phyloP scores from a whole-genome alignment of 2,329 filamentous ascomycete genomes.

The Aspergillus sp. region DNA sequence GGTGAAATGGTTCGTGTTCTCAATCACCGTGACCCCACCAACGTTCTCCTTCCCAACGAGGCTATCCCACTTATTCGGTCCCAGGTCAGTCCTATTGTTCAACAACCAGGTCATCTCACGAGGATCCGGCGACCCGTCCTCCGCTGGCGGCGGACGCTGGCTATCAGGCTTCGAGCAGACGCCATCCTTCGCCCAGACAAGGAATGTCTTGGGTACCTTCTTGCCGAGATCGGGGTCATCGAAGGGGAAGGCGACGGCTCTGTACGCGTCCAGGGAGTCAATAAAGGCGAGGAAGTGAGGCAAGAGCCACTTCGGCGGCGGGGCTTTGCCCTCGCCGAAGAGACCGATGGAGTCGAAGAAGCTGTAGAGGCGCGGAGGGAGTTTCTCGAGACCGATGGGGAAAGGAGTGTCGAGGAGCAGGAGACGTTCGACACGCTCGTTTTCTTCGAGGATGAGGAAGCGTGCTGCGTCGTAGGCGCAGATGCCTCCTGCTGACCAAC shows the following conservation, averaged over 20 bases:
- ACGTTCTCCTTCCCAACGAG: constrained; percentile 32
- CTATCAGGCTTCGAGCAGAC: constrained; percentile 36
- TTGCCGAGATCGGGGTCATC: constrained; percentile 17
- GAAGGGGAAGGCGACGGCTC: constrained; percentile 23
- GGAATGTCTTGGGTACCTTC: constrained; percentile 33
- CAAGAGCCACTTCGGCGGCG: constrained; percentile 42
- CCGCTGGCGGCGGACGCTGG: constrained; percentile 30
- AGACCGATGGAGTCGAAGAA: constrained; percentile 43
- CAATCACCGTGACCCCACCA: constrained; percentile 20
- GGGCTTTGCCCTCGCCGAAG: constrained; percentile 38
- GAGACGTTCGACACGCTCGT: constrained; percentile 52
- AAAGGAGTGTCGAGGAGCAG: constrained; percentile 60
- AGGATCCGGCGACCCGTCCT: constrained; percentile 32
- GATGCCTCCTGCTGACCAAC: constrained; percentile 71
- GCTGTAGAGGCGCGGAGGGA: constrained; percentile 48
- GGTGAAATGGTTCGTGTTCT: constrained; percentile 27
- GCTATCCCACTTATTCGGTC: constrained; percentile 40
- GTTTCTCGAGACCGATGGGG: constrained; percentile 59
- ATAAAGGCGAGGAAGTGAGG: constrained; percentile 47
- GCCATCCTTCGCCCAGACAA: constrained; percentile 42
- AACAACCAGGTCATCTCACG: constrained; percentile 43
- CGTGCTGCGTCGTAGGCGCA: constrained; percentile 60
- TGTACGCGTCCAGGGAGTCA: constrained; percentile 40
- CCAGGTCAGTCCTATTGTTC: constrained; percentile 40
- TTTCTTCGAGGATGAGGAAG: constrained; percentile 48